A percentile compares a stretch with the other conserved stretches of the same genome.
Evolutionary conservation across 192 early-diverging fungal genomes (phyloP).

Genomic region (Umbelopsis vinacea): DNA sequence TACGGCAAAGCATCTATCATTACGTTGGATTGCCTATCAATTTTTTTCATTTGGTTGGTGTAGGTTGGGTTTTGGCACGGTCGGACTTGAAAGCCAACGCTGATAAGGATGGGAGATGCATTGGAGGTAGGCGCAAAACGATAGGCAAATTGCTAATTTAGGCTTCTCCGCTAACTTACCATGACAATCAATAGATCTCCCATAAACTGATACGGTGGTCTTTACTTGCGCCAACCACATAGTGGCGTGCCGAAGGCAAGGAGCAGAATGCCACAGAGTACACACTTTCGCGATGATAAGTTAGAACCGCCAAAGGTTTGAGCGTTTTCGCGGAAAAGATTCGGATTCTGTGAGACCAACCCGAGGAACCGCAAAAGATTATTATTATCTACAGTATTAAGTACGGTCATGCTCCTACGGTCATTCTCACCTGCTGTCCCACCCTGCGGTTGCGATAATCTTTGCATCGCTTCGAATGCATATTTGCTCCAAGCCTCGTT

Average conservation of each 20-base stretch:
- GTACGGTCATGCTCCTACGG: not conserved
- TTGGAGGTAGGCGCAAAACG: not conserved
- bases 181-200: conserved; percentile 31
- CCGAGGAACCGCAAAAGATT: not conserved
- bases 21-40: conserved; percentile 8
- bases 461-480: conserved; percentile 37
- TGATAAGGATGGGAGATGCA: conserved; percentile 1
- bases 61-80: not conserved
- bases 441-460: conserved; percentile 42
- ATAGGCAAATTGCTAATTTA: not conserved
- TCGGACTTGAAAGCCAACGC: not conserved
- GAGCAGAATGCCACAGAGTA: conserved; percentile 28
- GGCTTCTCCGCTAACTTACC: not conserved
- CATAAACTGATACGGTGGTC: conserved; percentile 46
- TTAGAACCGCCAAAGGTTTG: conserved; percentile 38
- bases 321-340: conserved; percentile 38
- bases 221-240: conserved; percentile 31
- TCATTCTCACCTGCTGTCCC: conserved; percentile 37
- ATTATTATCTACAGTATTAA: not conserved
- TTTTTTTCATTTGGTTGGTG: not conserved
- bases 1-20: not conserved
- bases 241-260: conserved; percentile 19
- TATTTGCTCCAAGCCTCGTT: conserved; percentile 35
- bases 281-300: conserved; percentile 41
- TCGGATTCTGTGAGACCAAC: conserved; percentile 30